phyloP scores from a whole-genome alignment of 495 filamentous ascomycete genomes.

The Neurospora hispaniola region DNA sequence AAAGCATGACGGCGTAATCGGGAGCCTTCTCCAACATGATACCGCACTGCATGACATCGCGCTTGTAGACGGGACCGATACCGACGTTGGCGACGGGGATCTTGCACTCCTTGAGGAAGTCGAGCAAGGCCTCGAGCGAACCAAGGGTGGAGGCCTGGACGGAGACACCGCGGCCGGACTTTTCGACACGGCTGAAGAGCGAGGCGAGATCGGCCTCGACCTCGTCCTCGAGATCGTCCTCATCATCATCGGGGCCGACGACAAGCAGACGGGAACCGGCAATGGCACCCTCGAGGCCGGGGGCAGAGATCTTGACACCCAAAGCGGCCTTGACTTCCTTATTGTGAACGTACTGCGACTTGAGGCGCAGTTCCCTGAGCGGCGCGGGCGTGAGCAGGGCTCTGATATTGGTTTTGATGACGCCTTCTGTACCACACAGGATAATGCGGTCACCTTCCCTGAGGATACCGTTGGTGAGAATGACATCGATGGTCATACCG shows the following conservation, averaged over 20 bases:
- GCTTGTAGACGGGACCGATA: constrained; percentile 96
- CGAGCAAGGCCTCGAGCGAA: constrained; percentile 90
- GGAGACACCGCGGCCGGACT: constrained; percentile 82
- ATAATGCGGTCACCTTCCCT: constrained; percentile 92
- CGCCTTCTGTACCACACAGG: constrained; percentile 87
- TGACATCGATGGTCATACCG: constrained; percentile 97
- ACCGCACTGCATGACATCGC: constrained; percentile 93
- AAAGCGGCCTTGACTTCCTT: constrained; percentile 97
- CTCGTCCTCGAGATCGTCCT: constrained; percentile 92
- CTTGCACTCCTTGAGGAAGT: constrained; percentile 89
- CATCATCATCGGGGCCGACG: constrained; percentile 88
- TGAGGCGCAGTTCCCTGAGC: constrained; percentile 89
- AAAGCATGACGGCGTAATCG: constrained; percentile 97
- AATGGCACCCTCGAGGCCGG: constrained; percentile 92
- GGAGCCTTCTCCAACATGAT: constrained; percentile 95
- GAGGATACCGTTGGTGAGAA: constrained; percentile 91
- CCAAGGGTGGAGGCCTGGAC: constrained; percentile 97
- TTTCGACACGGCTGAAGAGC: constrained; percentile 80
- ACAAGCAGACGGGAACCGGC: constrained; percentile 91
- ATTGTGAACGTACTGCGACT: constrained; percentile 92
- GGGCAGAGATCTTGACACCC: constrained; percentile 97
- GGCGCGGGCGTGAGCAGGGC: constrained; percentile 93
- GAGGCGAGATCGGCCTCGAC: constrained; percentile 92
- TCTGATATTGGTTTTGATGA: constrained; percentile 89
- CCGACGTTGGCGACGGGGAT: constrained; percentile 96